These are phyloP conservation scores for Cerrena zonata DNA, from an alignment of 1,284 basidiomycete species.

Conservation along the genomic window DNA sequence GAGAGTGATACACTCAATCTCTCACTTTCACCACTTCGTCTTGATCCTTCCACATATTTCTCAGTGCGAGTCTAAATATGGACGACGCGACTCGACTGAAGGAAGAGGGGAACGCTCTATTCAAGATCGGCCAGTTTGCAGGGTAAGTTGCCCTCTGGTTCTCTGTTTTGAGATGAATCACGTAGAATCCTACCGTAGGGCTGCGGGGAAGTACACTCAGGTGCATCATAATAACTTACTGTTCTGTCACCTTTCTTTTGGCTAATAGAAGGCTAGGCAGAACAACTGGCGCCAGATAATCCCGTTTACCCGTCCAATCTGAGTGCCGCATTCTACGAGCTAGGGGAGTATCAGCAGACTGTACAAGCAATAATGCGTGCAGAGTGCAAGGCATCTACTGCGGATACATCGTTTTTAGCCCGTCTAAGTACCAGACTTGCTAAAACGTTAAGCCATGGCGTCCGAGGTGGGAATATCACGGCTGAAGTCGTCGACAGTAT, in stretches of 20 bases:
- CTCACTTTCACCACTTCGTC: too few relatives aligned
- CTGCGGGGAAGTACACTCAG: background rate
- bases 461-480: background rate
- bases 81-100: background rate
- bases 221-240: background rate
- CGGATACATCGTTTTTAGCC: constrained; percentile 1
- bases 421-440: constrained; percentile 13
- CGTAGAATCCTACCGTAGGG: background rate
- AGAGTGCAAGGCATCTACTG: background rate
- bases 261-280: constrained; percentile 9
- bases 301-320: constrained; percentile 29
- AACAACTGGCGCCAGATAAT: constrained; percentile 11
- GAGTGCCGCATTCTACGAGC: constrained; percentile 30
- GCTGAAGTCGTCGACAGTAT: too few relatives aligned
- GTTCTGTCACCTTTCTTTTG: background rate
- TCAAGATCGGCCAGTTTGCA: constrained; percentile 6
- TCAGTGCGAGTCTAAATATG: background rate
- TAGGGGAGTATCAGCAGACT: constrained; percentile 24
- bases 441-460: constrained; percentile 11
- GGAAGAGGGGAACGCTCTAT: constrained; percentile 7
- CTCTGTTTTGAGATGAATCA: background rate
- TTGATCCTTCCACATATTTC: too few relatives aligned
- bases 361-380: constrained; percentile 24
- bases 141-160: background rate
- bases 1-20: too few relatives aligned